A percentile compares a stretch with the other conserved stretches of the same genome.
These are phyloP conservation scores for Fonsecaea pedrosoi DNA, from an alignment of 2,329 filamentous ascomycete species.

Conservation along the genomic window DNA sequence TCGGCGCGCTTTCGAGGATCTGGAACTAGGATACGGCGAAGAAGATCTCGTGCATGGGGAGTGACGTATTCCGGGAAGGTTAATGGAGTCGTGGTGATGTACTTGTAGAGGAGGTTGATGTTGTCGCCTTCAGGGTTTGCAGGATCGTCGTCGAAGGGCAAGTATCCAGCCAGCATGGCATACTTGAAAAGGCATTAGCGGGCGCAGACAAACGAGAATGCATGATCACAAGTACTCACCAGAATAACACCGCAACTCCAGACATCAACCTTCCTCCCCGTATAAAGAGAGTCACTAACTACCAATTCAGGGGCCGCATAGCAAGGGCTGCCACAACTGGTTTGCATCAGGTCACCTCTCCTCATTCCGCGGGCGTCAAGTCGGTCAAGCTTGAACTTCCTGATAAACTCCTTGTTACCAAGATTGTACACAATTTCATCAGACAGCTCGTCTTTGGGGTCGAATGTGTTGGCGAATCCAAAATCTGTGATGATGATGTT, in stretches of 20 bases:
- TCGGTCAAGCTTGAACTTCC: conserved; percentile 82
- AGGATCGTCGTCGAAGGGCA: conserved; percentile 97
- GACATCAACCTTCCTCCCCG: conserved; percentile 95
- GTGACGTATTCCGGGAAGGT: conserved; percentile 99
- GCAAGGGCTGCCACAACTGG: conserved; percentile 96
- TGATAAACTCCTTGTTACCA: conserved; percentile 85
- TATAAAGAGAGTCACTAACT: conserved; percentile 96
- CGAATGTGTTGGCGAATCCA: conserved; percentile 97
- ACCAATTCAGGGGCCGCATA: conserved; percentile 97
- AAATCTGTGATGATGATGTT: conserved; percentile 99
- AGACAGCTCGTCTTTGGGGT: conserved; percentile 82
- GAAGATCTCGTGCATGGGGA: conserved; percentile 88
- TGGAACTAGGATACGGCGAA: conserved; percentile 91
- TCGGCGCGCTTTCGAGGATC: conserved; percentile 95
- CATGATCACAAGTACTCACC: conserved; percentile 64
- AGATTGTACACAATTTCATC: conserved; percentile 91
- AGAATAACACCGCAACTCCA: conserved; percentile 99
- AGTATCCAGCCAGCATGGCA: conserved; percentile 96
- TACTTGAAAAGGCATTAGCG: conserved; percentile 65
- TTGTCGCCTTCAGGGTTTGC: conserved; percentile 98
- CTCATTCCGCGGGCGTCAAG: conserved; percentile 75
- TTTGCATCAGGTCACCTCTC: conserved; percentile 96
- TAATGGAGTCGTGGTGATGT: conserved; percentile 94
- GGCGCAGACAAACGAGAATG: conserved; percentile 5
- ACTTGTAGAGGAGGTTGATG: conserved; percentile 98